Evolutionary conservation across 2,329 filamentous ascomycete species (phyloP), one percentile per base, ranked within the genome.

Genomic region (Coleophoma eucalyptorum): DNA sequence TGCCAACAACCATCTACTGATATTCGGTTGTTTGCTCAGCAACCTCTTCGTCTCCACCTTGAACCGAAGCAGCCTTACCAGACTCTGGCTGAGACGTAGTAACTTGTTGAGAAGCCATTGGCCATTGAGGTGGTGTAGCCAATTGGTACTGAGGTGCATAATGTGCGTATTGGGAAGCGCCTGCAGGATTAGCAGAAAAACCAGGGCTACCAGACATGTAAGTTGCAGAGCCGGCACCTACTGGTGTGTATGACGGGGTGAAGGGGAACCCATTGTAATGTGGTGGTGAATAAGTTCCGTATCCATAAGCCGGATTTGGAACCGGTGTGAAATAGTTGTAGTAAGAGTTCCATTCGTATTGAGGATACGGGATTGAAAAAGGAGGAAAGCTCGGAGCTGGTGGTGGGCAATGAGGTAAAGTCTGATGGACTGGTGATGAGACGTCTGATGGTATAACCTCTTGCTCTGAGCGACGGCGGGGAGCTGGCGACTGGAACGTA

Each of bases 121-220:
- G 3, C 26, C 26, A 26, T 26, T 26, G 26, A 26, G 26, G 26
- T 2, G 26, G 26, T 7, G 26, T 26, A 26, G 26, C 3, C 26
- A 26, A 26, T 26, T 26, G 26, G 26, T 26, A 26, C 26, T 31
- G 52, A 44, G 46, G 48, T 43, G 35, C 37, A 18, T 16, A 45
- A 46, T 49, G 52, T 13, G 52, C 49, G 18, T 20, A 18, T 34
- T 15, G 38, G 38, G 32, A 50, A 45, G 32, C 55, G 40, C 47
- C 50, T 46, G 32, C 48, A 26, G 20, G 50, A 57, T 42, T 55
- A 61, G 47, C 59, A 56, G 19, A 16, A 6, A 18, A 42, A 8
- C 55, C 57, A 26, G 58, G 53, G 34, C 52, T 53, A 50, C 55
- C 54, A 16, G 55, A 18, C 40, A 42, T 53, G 49, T 50, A 55